Percentiles rank a stretch among this genome's conserved stretches.
Evolutionary conservation across 768 basidiomycete species (phyloP).

Genomic region (Chalciporus chontae): DNA sequence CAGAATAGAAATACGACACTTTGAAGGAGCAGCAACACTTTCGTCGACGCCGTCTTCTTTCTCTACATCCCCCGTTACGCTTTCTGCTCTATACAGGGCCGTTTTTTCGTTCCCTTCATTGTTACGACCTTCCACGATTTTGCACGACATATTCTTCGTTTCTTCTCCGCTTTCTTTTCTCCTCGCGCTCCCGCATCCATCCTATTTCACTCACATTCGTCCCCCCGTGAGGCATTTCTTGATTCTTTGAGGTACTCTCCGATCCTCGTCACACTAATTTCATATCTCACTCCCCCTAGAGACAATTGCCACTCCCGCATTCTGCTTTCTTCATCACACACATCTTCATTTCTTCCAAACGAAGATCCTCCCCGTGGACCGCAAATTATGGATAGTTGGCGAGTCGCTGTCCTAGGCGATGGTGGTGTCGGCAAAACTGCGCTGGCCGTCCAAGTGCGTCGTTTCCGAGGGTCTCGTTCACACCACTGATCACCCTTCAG

Average conservation of each 20-base stretch:
- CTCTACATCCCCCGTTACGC: slow-evolving; percentile 21
- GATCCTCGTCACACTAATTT: not conserved
- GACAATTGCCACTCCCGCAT: slow-evolving; percentile 12
- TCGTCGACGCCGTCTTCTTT: slow-evolving; percentile 34
- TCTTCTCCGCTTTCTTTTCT: slow-evolving; percentile 40
- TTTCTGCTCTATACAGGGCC: slow-evolving; percentile 26
- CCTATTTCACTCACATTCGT: slow-evolving; percentile 29
- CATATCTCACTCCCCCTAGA: slow-evolving; percentile 15
- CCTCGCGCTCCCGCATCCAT: slow-evolving; percentile 20
- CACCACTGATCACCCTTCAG: slow-evolving; percentile 40
- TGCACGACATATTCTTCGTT: slow-evolving; percentile 57
- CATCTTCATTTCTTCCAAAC: slow-evolving; percentile 18
- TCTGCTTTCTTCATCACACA: slow-evolving; percentile 30
- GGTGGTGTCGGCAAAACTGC: slow-evolving; percentile 98
- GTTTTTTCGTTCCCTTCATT: slow-evolving; percentile 32
- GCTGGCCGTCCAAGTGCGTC: slow-evolving; percentile 84
- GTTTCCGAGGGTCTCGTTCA: not conserved
- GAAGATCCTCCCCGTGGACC: slow-evolving; percentile 9
- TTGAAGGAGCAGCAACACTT: slow-evolving; percentile 27
- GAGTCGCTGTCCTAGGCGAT: slow-evolving; percentile 93
- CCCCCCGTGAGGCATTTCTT: slow-evolving; percentile 21
- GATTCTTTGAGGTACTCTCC: slow-evolving; percentile 5
- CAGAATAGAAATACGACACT: slow-evolving; percentile 35
- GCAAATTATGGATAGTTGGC: slow-evolving; percentile 85
- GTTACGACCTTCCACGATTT: slow-evolving; percentile 67